Evolutionary conservation across 306 rosid species (phyloP).

Genomic region (Prunus kanzakura): DNA sequence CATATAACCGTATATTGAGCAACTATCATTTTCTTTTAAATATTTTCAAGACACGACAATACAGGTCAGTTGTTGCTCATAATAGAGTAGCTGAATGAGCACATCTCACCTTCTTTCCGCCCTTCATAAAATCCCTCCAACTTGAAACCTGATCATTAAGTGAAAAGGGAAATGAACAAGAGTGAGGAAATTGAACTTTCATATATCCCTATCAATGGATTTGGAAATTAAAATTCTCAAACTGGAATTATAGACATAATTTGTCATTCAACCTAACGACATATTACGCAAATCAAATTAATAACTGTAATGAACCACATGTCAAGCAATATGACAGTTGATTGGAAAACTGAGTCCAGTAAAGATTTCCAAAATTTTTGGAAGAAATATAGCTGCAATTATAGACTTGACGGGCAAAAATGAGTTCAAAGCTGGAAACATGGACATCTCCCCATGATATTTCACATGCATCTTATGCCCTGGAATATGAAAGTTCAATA

Average conservation of each 20-base stretch:
- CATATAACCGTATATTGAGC: neutral
- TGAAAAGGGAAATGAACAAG: neutral
- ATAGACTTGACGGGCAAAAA: neutral
- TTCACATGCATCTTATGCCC: neutral
- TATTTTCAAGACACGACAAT: neutral
- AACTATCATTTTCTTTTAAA: neutral
- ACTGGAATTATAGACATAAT: neutral
- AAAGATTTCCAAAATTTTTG: neutral
- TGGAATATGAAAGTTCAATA: neutral
- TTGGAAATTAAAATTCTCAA: neutral
- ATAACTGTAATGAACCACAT: neutral
- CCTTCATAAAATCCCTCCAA: slow-evolving; percentile 98
- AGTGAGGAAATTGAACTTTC: neutral
- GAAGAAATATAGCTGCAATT: neutral
- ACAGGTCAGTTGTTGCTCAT: neutral
- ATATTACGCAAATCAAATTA: neutral
- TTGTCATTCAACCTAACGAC: neutral
- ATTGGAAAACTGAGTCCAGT: neutral
- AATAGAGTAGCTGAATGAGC: neutral
- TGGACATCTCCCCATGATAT: neutral
- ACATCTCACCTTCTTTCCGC: slow-evolving; percentile 91
- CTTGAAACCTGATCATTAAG: slow-evolving; percentile 80
- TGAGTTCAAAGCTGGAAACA: neutral
- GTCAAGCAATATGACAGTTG: neutral
- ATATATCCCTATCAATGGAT: too few relatives aligned